A percentile compares a stretch with the other conserved stretches of the same genome.
These are phyloP conservation scores for Hymenoscyphus linearis DNA, from an alignment of 2,329 filamentous ascomycete species.

Conservation along the genomic window DNA sequence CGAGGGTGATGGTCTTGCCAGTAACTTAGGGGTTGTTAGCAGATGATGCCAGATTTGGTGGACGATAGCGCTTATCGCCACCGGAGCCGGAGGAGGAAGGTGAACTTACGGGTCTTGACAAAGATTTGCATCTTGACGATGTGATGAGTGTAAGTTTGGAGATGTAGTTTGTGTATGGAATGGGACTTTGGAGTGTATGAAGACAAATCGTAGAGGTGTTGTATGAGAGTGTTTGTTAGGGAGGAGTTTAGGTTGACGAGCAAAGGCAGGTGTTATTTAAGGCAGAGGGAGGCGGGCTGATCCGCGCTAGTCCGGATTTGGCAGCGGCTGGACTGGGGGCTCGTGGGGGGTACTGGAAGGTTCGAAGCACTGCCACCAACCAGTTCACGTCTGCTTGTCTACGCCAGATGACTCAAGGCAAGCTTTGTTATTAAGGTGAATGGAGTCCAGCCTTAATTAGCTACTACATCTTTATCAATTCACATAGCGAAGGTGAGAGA, in stretches of 20 bases:
- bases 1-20: constrained; percentile 96
- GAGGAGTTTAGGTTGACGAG: neutral
- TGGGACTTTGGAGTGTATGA: neutral
- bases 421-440: neutral
- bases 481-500: neutral
- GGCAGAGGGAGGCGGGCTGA: no score
- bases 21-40: constrained; percentile 64
- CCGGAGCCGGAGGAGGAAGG: constrained; percentile 19
- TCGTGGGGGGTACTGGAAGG: no score
- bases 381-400: neutral
- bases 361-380: no score
- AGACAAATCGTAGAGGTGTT: constrained; percentile 1
- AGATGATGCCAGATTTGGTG: constrained; percentile 54
- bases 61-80: constrained; percentile 36
- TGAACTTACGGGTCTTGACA: constrained; percentile 82
- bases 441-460: neutral
- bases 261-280: neutral
- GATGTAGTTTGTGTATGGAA: constrained; percentile 3
- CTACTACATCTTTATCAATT: neutral
- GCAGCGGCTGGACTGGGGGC: no score
- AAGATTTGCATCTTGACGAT: constrained; percentile 80
- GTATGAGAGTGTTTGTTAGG: neutral
- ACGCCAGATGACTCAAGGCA: neutral
- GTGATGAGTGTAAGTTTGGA: constrained; percentile 2
- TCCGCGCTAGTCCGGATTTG: no score